Percentiles rank a stretch among this genome's conserved stretches.
These are phyloP conservation scores for Oldenlandia corymbosa DNA, from an alignment of 257 asterid genomes.

Conservation along the genomic window DNA sequence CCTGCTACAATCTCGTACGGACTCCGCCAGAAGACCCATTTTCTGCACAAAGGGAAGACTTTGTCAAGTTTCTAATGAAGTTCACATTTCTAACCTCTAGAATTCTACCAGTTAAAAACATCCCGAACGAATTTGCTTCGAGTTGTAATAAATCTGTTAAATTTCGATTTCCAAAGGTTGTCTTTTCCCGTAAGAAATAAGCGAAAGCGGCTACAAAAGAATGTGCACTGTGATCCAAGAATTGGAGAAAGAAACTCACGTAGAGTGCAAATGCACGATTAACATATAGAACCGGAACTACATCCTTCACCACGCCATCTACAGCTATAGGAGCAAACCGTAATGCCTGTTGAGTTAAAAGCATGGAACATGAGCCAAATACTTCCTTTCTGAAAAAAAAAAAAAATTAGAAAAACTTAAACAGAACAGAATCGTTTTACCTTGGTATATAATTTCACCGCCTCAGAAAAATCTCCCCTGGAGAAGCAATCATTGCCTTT, in stretches of 20 bases:
- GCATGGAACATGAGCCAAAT: conserved; percentile 12
- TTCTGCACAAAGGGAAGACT: conserved; percentile 46
- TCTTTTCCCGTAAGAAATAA: background rate
- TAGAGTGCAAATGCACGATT: conserved; percentile 83
- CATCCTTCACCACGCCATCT: conserved; percentile 46
- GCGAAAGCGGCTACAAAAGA: background rate
- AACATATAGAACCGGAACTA: conserved; percentile 59
- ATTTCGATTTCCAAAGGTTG: background rate
- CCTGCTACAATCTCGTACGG: conserved; percentile 66
- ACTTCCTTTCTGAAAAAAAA: background rate
- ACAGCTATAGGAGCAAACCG: conserved; percentile 60
- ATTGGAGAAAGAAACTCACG: conserved; percentile 70
- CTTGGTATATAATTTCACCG: conserved; percentile 73
- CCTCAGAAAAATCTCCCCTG: conserved; percentile 56
- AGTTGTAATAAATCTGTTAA: background rate
- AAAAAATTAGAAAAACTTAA: background rate
- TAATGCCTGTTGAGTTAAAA: conserved; percentile 57
- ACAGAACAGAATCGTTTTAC: no score
- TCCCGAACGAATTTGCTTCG: background rate
- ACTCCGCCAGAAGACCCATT: conserved; percentile 60
- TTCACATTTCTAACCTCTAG: background rate
- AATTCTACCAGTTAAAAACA: background rate
- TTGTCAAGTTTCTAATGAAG: background rate
- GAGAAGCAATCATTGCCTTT: conserved; percentile 74
- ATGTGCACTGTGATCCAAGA: background rate